Evolutionary conservation across 805 yeast species (phyloP).

Genomic region (Lipomyces sp.): DNA sequence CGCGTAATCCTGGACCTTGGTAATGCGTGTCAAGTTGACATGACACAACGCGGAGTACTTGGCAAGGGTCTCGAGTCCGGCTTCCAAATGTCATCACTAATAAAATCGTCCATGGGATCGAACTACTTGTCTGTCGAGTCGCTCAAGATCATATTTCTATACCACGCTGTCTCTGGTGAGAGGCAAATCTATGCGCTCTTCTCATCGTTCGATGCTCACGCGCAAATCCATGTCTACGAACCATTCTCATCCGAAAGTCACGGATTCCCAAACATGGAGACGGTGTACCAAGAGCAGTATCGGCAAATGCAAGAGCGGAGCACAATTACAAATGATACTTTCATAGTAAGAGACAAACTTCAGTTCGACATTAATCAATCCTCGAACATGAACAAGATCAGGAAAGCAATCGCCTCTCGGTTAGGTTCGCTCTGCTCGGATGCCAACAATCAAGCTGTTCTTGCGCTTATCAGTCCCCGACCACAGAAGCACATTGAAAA

Average conservation of each 20-base stretch:
- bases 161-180: slow-evolving; percentile 72
- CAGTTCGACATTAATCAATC: slow-evolving; percentile 60
- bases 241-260: slow-evolving; percentile 69
- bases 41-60: slow-evolving; percentile 74
- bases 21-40: slow-evolving; percentile 68
- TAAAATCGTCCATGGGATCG: slow-evolving; percentile 47
- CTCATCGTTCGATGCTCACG: slow-evolving; percentile 59
- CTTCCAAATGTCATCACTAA: slow-evolving; percentile 55
- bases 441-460: slow-evolving; percentile 24
- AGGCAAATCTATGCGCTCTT: slow-evolving; percentile 75
- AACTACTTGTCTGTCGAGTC: slow-evolving; percentile 55
- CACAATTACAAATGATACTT: slow-evolving; percentile 42
- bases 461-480: slow-evolving; percentile 30
- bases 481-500: slow-evolving; percentile 49
- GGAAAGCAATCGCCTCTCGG: slow-evolving; percentile 52
- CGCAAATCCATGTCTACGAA: slow-evolving; percentile 62
- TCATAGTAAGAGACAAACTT: slow-evolving; percentile 59
- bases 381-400: slow-evolving; percentile 59
- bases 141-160: slow-evolving; percentile 56
- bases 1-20: slow-evolving; percentile 83
- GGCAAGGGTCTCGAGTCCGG: slow-evolving; percentile 88
- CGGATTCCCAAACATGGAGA: slow-evolving; percentile 60
- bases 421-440: slow-evolving; percentile 17
- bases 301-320: slow-evolving; percentile 46
- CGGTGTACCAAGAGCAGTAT: slow-evolving; percentile 57